These are phyloP conservation scores for Aquilaria yunnanensis DNA, from an alignment of 345 rosid species.

Conservation along the genomic window DNA sequence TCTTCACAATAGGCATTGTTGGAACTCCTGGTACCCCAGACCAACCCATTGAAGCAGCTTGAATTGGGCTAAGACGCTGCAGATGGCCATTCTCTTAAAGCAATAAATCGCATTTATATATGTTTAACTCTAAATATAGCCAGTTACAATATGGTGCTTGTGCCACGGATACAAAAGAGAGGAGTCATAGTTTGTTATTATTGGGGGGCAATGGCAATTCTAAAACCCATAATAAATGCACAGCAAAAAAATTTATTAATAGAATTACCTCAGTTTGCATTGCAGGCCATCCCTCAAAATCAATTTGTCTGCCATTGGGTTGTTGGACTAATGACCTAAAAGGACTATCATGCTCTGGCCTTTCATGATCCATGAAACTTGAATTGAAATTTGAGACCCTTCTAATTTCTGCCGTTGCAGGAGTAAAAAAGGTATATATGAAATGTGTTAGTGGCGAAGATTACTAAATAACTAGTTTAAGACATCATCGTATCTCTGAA, in stretches of 20 bases:
- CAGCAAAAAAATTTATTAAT: not conserved
- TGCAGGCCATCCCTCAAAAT: slow-evolving; percentile 67
- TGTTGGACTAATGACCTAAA: slow-evolving; percentile 67
- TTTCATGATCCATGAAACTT: slow-evolving; percentile 61
- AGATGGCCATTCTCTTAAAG: slow-evolving; percentile 71
- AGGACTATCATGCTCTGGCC: slow-evolving; percentile 84
- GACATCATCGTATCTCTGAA: too few species aligned
- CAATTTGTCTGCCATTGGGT: slow-evolving; percentile 60
- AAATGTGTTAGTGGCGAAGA: too few species aligned
- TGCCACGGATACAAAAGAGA: too few species aligned
- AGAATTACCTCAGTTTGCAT: slow-evolving; percentile 83
- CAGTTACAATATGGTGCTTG: too few species aligned
- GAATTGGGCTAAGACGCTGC: slow-evolving; percentile 62
- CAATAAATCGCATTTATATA: slow-evolving; percentile 15
- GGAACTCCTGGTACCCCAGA: slow-evolving; percentile 64
- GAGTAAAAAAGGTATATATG: slow-evolving; percentile 3
- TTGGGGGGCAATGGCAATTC: too few species aligned
- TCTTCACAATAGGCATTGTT: slow-evolving; percentile 54
- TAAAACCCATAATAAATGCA: too few species aligned
- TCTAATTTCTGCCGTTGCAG: slow-evolving; percentile 61
- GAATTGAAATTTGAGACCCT: slow-evolving; percentile 38
- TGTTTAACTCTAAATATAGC: not conserved
- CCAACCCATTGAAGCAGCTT: slow-evolving; percentile 68
- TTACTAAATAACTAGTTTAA: too few species aligned
- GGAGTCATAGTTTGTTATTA: too few species aligned